phyloP scores from a whole-genome alignment of 176 grass and related monocot genomes.

The Oryza punctata region DNA sequence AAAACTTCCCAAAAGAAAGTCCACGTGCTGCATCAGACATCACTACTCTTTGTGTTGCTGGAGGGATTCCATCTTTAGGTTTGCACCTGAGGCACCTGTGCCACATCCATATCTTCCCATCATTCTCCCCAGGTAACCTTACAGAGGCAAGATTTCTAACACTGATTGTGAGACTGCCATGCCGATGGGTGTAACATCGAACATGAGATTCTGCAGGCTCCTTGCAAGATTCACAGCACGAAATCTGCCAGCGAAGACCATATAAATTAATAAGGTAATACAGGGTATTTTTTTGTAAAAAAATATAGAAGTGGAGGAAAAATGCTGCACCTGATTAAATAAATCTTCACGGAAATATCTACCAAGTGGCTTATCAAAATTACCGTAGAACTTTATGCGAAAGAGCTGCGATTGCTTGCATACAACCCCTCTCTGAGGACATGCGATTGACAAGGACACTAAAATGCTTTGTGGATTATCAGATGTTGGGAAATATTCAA shows the following conservation, averaged over 20 bases:
- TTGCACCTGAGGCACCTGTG: constrained; percentile 88
- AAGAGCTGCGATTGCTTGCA: constrained; percentile 87
- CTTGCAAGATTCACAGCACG: constrained; percentile 81
- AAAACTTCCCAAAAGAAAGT: constrained; percentile 97
- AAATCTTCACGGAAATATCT: constrained; percentile 93
- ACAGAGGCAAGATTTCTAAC: constrained; percentile 61
- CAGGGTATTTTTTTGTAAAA: neutral
- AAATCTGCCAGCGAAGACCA: constrained; percentile 52
- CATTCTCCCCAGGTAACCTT: constrained; percentile 75
- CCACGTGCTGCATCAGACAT: constrained; percentile 96
- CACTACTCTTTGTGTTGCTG: constrained; percentile 63
- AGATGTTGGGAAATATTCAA: constrained; percentile 69
- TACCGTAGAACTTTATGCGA: constrained; percentile 97
- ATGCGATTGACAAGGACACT: constrained; percentile 85
- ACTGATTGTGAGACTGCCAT: constrained; percentile 85
- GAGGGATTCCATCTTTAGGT: constrained; percentile 73
- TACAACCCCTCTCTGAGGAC: constrained; percentile 65
- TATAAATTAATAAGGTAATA: constrained; percentile 26
- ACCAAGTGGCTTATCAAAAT: constrained; percentile 96
- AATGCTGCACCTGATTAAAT: constrained; percentile 70
- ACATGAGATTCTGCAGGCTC: constrained; percentile 88
- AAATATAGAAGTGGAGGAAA: constrained; percentile 13
- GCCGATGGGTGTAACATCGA: constrained; percentile 92
- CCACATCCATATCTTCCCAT: constrained; percentile 99
- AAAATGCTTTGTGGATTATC: constrained; percentile 94